Conservation (phyloP, 257 asterid species). For the Forsythia viridissima region DNA sequence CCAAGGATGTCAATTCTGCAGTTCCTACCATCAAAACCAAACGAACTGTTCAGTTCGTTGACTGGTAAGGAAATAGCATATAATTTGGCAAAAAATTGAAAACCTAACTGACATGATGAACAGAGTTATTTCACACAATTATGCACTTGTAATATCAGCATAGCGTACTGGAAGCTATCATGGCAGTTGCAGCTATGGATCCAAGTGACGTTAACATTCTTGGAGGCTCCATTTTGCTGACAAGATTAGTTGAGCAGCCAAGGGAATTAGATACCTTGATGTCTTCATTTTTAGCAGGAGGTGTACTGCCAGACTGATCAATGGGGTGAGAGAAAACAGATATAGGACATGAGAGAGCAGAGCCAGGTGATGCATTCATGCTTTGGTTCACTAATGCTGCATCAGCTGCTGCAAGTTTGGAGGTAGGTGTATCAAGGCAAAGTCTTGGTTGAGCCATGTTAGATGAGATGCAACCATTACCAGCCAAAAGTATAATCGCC, state of each 20-base stretch:
- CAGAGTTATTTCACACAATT: too few relatives aligned
- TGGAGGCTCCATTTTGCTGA: slow-evolving; percentile 46
- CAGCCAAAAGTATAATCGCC: slow-evolving; percentile 79
- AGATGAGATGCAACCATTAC: slow-evolving; percentile 36
- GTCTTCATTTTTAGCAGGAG: slow-evolving; percentile 38
- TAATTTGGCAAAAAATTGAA: too few relatives aligned
- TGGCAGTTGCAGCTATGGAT: slow-evolving; percentile 44
- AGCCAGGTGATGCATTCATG: slow-evolving; percentile 34
- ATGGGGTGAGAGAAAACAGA: slow-evolving; percentile 65
- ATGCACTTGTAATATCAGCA: neutral
- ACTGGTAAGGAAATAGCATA: too few relatives aligned
- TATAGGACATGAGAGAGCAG: slow-evolving; percentile 59
- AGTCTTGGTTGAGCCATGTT: slow-evolving; percentile 43
- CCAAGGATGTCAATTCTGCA: too few relatives aligned
- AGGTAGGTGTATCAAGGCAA: slow-evolving; percentile 44
- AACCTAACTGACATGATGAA: too few relatives aligned
- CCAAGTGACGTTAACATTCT: slow-evolving; percentile 43
- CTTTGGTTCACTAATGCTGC: slow-evolving; percentile 39
- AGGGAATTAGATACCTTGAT: slow-evolving; percentile 35
- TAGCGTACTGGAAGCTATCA: slow-evolving; percentile 53
- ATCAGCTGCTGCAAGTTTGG: slow-evolving; percentile 43
- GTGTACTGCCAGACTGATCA: slow-evolving; percentile 36
- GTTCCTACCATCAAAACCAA: too few relatives aligned
- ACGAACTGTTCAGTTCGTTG: too few relatives aligned
- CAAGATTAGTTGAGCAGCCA: slow-evolving; percentile 31